Conservation (phyloP, 106 monocot species). For the Dendrobium officinale region DNA sequence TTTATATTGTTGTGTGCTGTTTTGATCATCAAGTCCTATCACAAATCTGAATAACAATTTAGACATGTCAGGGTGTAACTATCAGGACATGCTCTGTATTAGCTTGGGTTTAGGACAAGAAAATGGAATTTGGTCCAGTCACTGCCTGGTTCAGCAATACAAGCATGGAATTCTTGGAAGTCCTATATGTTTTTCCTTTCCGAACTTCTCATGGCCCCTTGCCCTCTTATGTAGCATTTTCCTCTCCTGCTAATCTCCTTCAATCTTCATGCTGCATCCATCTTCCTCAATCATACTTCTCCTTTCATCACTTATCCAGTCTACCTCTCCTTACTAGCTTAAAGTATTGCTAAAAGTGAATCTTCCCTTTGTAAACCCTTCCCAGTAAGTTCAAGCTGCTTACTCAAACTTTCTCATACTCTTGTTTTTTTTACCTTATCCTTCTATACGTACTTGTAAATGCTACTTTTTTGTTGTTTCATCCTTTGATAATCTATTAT, state of each 20-base stretch:
- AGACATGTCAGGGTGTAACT: neutral
- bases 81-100: neutral
- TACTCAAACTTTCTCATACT: too few relatives aligned
- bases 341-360: too few relatives aligned
- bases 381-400: neutral
- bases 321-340: too few relatives aligned
- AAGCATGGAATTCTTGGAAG: neutral
- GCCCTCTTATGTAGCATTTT: neutral
- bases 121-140: neutral
- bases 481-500: too few relatives aligned
- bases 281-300: neutral
- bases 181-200: neutral
- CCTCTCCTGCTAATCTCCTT: neutral
- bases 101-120: neutral
- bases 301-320: too few relatives aligned
- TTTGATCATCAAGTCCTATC: too few relatives aligned
- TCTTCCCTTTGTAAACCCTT: neutral
- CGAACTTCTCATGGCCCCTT: neutral
- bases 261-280: neutral
- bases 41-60: too few relatives aligned
- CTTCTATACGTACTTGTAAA: too few relatives aligned
- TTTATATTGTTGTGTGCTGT: too few relatives aligned
- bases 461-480: too few relatives aligned
- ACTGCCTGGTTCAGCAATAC: neutral
- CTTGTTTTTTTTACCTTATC: too few relatives aligned